Conservation (phyloP, 1,284 basidiomycete species). For the Fomes fomentarius region DNA sequence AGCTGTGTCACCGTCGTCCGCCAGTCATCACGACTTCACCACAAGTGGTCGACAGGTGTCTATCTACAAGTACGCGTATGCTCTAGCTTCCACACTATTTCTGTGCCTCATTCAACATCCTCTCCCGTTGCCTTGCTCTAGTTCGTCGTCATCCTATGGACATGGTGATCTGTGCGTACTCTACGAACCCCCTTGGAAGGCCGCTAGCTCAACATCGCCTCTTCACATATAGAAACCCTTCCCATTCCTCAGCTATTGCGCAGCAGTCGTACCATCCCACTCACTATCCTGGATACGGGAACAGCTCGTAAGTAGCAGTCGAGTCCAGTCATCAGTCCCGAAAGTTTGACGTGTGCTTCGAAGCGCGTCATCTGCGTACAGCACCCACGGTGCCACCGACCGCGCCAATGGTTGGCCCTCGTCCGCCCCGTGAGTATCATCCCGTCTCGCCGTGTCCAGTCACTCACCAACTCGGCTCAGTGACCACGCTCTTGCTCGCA, state of each 20-base stretch:
- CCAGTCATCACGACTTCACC: background rate
- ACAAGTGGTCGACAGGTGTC: background rate
- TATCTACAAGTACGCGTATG: slow-evolving; percentile 3
- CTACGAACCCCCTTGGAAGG: background rate
- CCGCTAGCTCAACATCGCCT: background rate
- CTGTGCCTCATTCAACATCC: background rate
- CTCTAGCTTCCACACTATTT: background rate
- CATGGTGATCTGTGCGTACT: slow-evolving; percentile 4
- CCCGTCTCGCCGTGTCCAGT: background rate
- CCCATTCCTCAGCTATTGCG: slow-evolving; percentile 2
- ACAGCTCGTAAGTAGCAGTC: slow-evolving; percentile 5
- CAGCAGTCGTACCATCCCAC: slow-evolving; percentile 2
- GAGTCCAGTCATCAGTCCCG: background rate
- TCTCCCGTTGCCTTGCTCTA: background rate
- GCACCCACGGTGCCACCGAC: background rate
- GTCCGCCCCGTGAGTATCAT: background rate
- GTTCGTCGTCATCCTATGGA: background rate
- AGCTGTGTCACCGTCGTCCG: background rate
- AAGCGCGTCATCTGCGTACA: slow-evolving; percentile 2
- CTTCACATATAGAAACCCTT: background rate
- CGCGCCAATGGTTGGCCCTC: slow-evolving; percentile 4
- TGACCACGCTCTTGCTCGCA: background rate
- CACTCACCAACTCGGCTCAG: background rate
- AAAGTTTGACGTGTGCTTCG: background rate
- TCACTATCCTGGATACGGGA: background rate